Conservation (phyloP, 176 grass and related monocot species). For the Oryza coarctata region DNA sequence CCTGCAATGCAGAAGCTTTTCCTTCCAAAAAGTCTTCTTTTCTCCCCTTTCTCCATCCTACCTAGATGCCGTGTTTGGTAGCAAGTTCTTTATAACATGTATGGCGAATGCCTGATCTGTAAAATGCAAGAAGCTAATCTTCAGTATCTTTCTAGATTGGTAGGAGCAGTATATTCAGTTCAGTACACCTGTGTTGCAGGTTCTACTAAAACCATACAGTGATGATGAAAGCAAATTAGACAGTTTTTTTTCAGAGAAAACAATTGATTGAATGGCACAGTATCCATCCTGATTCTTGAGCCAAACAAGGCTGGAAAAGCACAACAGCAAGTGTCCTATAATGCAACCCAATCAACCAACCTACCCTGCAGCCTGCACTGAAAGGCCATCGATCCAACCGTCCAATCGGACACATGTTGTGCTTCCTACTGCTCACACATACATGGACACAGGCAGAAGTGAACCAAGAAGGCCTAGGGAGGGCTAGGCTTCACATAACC, state of each 20-base stretch:
- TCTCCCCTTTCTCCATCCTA: not conserved
- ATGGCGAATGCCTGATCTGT: slow-evolving; percentile 20
- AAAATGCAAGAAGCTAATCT: slow-evolving; percentile 1
- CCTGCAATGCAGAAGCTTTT: slow-evolving; percentile 11
- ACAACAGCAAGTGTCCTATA: not conserved
- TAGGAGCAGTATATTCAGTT: not conserved
- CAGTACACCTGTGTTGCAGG: not conserved
- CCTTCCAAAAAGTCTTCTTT: not conserved
- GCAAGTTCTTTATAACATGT: not conserved
- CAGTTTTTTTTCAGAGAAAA: not conserved
- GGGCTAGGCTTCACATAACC: not conserved
- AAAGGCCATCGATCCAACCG: not conserved
- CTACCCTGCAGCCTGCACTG: not conserved
- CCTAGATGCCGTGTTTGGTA: not conserved
- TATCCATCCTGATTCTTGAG: not conserved
- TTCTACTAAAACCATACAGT: not conserved
- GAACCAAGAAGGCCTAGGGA: not conserved
- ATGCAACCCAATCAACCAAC: not conserved
- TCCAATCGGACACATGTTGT: not conserved
- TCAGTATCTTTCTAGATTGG: not conserved
- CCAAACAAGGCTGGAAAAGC: not conserved
- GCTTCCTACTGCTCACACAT: not conserved
- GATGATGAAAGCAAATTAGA: not conserved
- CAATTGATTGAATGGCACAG: too few relatives aligned
- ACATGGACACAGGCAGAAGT: not conserved